Evolutionary conservation across 495 filamentous ascomycete species (phyloP), one percentile per base, ranked within the genome.

Genomic region (Astrocystis sublimbata): DNA sequence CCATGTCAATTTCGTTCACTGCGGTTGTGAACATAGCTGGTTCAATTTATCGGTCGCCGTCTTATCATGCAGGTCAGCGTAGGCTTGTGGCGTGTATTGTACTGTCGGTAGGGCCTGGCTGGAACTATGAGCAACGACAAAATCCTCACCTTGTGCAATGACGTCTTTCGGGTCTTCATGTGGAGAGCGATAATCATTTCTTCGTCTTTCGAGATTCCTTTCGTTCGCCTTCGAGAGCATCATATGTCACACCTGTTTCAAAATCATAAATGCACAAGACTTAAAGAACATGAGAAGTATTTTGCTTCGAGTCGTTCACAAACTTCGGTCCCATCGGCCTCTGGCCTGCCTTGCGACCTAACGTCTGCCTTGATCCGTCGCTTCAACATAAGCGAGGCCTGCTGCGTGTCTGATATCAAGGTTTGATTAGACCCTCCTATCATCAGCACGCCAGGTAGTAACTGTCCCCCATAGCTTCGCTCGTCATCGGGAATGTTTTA

Each of bases 351-450:
- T 3, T 45, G 15, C 2, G 68, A 69, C 56, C 56, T 65, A 12
- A 56, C 45, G 53, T 73, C 71, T 24, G 69, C 58, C 43, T 71
- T 68, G 40, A 73, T 46, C 28, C 70, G 33, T 23, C 62, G 56
- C 10, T 6, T 43, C 49, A 59, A 53, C 65, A 73, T 67, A 31
- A 46, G 26, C n/a, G 28, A 1, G 1, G 38, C 56, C 19, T 70
- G 60, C 1, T 59, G 19, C 3, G 60, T 7, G 42, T 69, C 69
- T 15, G 60, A 17, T 2, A 40, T 1, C 7, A 71, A 15, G 0
- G 55, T 60, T 5, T 26, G 15, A 31, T 38, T n/a, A 2, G 56
- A 46, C 1, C 45, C 56, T 0, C 45, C 56, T 59, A 7, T 35
- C 4, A 30, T 46, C 7, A 24, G 24, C 4, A 35, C 41, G 21